Percentiles rank a stretch among this genome's conserved stretches.
phyloP scores from a whole-genome alignment of 371 early-diverging fungal species.

The Mucor racemosus region DNA sequence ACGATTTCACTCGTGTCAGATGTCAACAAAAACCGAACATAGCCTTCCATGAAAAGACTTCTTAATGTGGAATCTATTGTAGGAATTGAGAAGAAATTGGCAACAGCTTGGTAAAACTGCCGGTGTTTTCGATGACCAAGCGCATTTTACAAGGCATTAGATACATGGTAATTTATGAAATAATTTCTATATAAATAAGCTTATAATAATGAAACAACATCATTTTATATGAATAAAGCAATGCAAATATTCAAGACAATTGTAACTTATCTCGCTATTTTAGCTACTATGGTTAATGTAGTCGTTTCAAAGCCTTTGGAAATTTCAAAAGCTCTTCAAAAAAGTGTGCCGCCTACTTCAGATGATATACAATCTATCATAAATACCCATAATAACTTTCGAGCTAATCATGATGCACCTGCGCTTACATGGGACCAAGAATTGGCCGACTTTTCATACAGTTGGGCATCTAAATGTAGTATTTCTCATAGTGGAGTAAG shows the following conservation, averaged over 20 bases:
- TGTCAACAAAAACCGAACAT: not conserved
- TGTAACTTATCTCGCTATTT: not conserved
- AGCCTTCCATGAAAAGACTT: not conserved
- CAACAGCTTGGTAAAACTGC: not conserved
- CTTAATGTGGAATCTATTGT: not conserved
- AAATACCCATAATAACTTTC: not conserved
- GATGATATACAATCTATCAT: not conserved
- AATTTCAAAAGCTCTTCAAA: not conserved
- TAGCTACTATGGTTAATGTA: not conserved
- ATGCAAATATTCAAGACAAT: constrained; percentile 1
- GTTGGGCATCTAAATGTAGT: constrained; percentile 21
- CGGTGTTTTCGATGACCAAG: no score
- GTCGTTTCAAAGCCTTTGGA: not conserved
- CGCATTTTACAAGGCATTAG: not conserved
- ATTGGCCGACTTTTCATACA: constrained; percentile 21
- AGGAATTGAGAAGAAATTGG: not conserved
- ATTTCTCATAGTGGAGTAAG: not conserved
- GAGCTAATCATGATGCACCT: not conserved
- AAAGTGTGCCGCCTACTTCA: not conserved
- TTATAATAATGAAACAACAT: no score
- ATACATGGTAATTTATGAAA: not conserved
- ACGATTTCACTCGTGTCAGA: not conserved
- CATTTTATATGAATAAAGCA: not conserved
- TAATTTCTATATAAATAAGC: not conserved
- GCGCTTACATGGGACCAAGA: not conserved